Evolutionary conservation across 257 asterid genomes (phyloP).

Genomic region (Schizonepeta tenuifolia): DNA sequence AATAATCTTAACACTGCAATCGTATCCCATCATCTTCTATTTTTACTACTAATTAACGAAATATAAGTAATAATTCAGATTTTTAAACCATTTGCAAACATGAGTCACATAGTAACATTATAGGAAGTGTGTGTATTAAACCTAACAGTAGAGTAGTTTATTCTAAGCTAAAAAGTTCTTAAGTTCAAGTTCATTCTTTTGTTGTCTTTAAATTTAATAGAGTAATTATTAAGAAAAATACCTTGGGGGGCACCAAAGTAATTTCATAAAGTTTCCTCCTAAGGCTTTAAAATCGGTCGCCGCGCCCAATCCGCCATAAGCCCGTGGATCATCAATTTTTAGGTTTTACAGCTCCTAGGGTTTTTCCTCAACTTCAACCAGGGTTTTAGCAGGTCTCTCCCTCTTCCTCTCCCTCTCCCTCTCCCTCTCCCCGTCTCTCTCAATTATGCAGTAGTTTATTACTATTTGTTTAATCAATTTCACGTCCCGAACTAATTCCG

Average conservation of each 20-base stretch:
- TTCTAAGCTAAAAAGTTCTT: too few relatives aligned
- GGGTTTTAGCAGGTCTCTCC: constrained; percentile 48
- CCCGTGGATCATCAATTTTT: constrained; percentile 3
- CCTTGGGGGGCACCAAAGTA: constrained; percentile 10
- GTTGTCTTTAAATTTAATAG: too few relatives aligned
- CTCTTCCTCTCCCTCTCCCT: constrained; percentile 1
- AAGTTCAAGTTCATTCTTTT: too few relatives aligned
- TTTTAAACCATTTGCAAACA: too few relatives aligned
- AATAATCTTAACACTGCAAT: too few relatives aligned
- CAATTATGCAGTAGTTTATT: neutral
- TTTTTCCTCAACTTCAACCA: constrained; percentile 29
- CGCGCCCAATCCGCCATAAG: neutral
- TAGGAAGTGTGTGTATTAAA: too few relatives aligned
- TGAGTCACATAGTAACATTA: too few relatives aligned
- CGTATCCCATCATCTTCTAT: too few relatives aligned
- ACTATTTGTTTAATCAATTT: neutral
- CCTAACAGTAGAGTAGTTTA: too few relatives aligned
- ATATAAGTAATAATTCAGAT: too few relatives aligned
- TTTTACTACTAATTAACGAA: too few relatives aligned
- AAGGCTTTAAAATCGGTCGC: neutral
- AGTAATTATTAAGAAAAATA: too few relatives aligned
- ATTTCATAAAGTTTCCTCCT: neutral
- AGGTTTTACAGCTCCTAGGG: constrained; percentile 26
- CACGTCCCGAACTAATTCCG: neutral
- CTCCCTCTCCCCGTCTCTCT: constrained; percentile 8